Evolutionary conservation across 73 alveolate genomes (phyloP), one percentile per base, ranked within the genome.

Genomic region (Blepharisma stoltei): DNA sequence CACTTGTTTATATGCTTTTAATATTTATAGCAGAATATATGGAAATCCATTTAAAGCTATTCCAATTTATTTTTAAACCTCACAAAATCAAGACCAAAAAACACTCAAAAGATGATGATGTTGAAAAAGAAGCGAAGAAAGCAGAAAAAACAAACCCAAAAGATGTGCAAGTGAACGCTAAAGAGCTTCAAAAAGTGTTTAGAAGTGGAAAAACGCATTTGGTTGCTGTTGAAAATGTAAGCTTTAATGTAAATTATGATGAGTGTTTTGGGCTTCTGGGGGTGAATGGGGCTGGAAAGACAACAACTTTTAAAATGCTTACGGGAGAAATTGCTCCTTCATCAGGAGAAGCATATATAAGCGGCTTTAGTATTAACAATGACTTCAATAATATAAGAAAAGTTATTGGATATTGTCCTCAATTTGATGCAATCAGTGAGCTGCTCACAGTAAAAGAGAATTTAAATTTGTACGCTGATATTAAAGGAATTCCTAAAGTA

Each of bases 261-360:
- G 99, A 97, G 84, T 94, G 98, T 76, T 97, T 97, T 84, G 98
- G 98, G 1, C 88, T 97, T 38, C 85, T 97, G 25, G 99, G 99
- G 53, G 98, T 95, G 27, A 93, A 96, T 81, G 99, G 99, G 49
- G 99, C 99, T 54, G 99, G 99, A 37, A 97, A 97, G 83, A 95
- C 99, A 32, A 95, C 99, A 0, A 93, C 98, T 48, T 97, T 97
- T 77, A 96, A 95, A 84, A 86, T 95, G 32, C 90, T 96, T 54
- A 91, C 98, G 38, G 98, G 97, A 76, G 99, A 96, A 69, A 83
- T 90, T 65, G 54, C 81, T 43, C 98, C 97, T 9, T 86, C 97
- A 0, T 71, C 55, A 54, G 99, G 99, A 6, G 84, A 87, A 76
- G 92, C 96, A 23, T 89, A 66, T 50, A 91, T 96, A 45, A 89